Evolutionary conservation across 2,329 filamentous ascomycete species (phyloP).

Genomic region (Nothophoma quercina): DNA sequence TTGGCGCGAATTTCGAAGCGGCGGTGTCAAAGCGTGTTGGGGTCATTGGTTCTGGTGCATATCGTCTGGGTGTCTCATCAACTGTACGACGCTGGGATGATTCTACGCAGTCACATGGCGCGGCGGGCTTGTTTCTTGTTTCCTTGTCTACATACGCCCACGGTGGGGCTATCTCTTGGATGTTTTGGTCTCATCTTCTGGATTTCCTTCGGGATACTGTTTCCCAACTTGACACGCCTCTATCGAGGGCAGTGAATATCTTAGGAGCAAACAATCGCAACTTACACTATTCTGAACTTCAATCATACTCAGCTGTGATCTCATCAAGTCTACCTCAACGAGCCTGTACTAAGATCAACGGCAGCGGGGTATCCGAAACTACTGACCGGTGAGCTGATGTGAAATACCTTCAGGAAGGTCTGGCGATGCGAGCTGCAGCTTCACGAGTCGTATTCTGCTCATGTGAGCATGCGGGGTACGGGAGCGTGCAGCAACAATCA

Average conservation of each 20-base stretch:
- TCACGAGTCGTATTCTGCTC: slow-evolving; percentile 1
- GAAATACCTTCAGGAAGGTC: slow-evolving; percentile 6
- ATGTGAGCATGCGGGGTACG: slow-evolving; percentile 15
- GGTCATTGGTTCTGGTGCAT: slow-evolving; percentile 46
- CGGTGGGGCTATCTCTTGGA: slow-evolving; percentile 39
- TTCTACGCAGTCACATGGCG: slow-evolving; percentile 45
- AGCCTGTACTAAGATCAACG: no score
- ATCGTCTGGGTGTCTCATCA: slow-evolving; percentile 41
- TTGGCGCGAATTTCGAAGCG: slow-evolving; percentile 50
- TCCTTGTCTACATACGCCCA: slow-evolving; percentile 34
- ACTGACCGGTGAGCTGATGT: neutral
- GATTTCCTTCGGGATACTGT: slow-evolving; percentile 27
- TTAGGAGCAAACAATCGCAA: slow-evolving; percentile 46
- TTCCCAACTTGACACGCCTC: slow-evolving; percentile 47
- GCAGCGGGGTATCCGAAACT: neutral
- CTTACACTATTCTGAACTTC: slow-evolving; percentile 35
- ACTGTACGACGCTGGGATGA: slow-evolving; percentile 53
- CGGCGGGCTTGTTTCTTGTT: slow-evolving; percentile 33
- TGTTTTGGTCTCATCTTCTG: slow-evolving; percentile 35
- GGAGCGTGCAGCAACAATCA: neutral
- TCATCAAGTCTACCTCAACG: no score
- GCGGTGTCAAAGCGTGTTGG: slow-evolving; percentile 46
- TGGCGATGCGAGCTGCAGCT: slow-evolving; percentile 9
- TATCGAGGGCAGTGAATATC: slow-evolving; percentile 47
- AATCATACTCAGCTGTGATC: neutral